Evolutionary conservation across 345 rosid genomes (phyloP).

Genomic region (Citrus unshiu): DNA sequence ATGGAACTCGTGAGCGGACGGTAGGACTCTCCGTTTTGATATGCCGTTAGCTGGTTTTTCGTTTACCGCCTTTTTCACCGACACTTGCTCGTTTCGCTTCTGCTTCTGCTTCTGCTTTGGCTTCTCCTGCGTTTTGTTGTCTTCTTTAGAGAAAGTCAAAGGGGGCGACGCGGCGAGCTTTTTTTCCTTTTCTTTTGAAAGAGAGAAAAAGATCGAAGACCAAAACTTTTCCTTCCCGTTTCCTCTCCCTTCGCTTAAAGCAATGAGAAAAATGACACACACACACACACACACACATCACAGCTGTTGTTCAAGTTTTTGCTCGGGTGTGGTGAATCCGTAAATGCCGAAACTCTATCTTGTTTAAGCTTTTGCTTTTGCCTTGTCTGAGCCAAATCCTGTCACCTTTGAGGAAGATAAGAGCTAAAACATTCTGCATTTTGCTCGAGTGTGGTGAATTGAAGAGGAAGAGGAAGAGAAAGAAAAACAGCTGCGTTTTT

Average conservation of each 20-base stretch:
- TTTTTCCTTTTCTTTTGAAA: constrained; percentile 4
- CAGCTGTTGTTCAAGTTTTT: too few relatives aligned
- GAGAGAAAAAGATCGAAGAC: constrained; percentile 6
- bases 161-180: background rate
- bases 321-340: too few relatives aligned
- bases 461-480: too few relatives aligned
- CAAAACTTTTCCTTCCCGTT: constrained; percentile 11
- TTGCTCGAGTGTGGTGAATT: too few relatives aligned
- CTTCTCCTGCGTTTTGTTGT: constrained; percentile 5
- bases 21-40: constrained; percentile 22
- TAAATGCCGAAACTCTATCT: too few relatives aligned
- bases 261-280: too few relatives aligned
- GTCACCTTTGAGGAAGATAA: too few relatives aligned
- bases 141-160: constrained; percentile 11
- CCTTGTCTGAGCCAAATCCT: too few relatives aligned
- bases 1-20: constrained; percentile 42
- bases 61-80: constrained; percentile 3
- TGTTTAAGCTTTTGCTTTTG: too few relatives aligned
- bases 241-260: constrained; percentile 12
- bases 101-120: background rate
- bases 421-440: too few relatives aligned
- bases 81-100: constrained; percentile 17
- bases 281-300: too few relatives aligned
- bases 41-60: constrained; percentile 33
- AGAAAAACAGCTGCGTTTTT: too few relatives aligned